These are phyloP conservation scores for Apiospora saccharicola DNA, from an alignment of 2,329 filamentous ascomycete species.

Conservation along the genomic window DNA sequence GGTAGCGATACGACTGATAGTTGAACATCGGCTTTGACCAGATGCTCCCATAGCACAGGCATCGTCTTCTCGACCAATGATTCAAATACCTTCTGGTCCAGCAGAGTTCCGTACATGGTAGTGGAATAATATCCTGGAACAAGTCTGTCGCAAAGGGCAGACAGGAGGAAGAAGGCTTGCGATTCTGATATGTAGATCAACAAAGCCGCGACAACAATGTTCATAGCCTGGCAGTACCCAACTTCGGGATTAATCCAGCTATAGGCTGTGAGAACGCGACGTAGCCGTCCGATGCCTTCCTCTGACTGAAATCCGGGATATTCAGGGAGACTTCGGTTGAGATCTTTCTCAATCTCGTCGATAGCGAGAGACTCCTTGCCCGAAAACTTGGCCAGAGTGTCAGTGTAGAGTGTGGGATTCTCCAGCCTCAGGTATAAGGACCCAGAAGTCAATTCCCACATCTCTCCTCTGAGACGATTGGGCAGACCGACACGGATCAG, in stretches of 20 bases:
- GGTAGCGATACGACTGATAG: conserved; percentile 95
- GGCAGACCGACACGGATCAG: conserved; percentile 94
- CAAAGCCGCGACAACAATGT: conserved; percentile 97
- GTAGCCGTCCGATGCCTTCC: conserved; percentile 88
- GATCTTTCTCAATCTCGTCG: conserved; percentile 98
- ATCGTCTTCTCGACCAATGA: conserved; percentile 98
- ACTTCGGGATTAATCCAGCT: conserved; percentile 97
- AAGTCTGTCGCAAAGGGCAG: conserved; percentile 88
- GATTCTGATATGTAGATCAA: conserved; percentile 98
- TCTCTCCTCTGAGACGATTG: conserved; percentile 90
- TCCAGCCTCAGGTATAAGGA: conserved; percentile 89
- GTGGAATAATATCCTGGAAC: conserved; percentile 97
- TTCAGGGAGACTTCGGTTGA: conserved; percentile 95
- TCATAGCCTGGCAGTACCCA: conserved; percentile 99
- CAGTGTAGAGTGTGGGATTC: conserved; percentile 81
- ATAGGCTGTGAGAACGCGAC: conserved; percentile 93
- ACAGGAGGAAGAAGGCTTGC: conserved; percentile 94
- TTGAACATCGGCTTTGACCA: conserved; percentile 96
- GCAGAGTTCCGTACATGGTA: conserved; percentile 97
- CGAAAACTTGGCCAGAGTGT: conserved; percentile 83
- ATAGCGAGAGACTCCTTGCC: conserved; percentile 93
- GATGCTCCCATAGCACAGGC: conserved; percentile 97
- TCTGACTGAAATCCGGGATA: conserved; percentile 97
- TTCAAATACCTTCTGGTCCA: conserved; percentile 98
- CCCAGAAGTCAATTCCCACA: conserved; percentile 94